Base-by-base conservation (phyloP, 202 grass and related monocot species). In the Carex arenaria region DNA sequence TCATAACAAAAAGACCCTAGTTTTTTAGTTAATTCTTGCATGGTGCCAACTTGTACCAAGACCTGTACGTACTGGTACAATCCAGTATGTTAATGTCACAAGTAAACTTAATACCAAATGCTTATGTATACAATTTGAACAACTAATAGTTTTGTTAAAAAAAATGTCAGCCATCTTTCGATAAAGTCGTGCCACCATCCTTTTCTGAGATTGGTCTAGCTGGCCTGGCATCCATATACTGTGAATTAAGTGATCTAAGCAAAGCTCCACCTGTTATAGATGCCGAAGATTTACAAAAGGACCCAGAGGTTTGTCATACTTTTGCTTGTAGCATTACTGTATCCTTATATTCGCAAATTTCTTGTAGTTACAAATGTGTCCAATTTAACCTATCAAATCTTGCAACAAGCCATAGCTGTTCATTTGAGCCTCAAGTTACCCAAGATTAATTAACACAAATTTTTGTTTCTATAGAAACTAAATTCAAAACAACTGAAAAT, bases 161-260 rank as follows among this genome's bases (percentile, higher is more conserved):
- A 61, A 56, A 73, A 82, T 30, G n/a, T 32, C 91, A 98, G 93
- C 89, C 91, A 87, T 98, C 95, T 78, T 95, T 93, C 82, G 91
- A 87, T 63, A 98, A 92, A 89, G 93, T 95, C 67, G 87, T 92
- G 78, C 81, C 88, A 51, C 86, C 87, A 79, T 89, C 95, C 72
- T 98, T 98, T 92, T 56, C 93, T 83, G 95, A 98, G 86, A 88
- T 98, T 4, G 95, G 93, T 84, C 7, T 98, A 92, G 93, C 89
- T 43, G 86, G 89, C 72, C 92, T 98, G 85, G 93, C 90, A 40
- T 87, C 95, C n/a, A 95, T 98, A 88, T 98, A 98, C 77, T 92
- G 80, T 84, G 95, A 95, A 83, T 79, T 98, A 64, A 91, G 89
- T 86, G 86, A 85, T 61, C 67, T 89, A 89, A 91, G 95, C 60